phyloP scores from a whole-genome alignment of 2,329 filamentous ascomycete genomes.

The Ceratocystis ficicola region DNA sequence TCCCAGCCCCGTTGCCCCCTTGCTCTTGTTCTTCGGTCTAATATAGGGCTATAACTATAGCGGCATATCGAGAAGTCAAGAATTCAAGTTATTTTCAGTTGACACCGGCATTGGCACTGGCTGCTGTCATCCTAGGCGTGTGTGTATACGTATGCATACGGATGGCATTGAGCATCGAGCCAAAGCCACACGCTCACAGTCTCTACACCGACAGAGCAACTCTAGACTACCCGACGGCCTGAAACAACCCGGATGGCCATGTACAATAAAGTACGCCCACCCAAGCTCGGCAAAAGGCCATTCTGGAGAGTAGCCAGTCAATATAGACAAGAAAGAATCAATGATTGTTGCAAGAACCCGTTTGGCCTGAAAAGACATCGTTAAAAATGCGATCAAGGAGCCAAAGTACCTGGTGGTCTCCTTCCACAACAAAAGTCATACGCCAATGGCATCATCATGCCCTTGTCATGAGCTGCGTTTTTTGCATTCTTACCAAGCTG shows the following conservation, averaged over 20 bases:
- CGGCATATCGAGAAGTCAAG: neutral
- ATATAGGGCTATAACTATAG: neutral
- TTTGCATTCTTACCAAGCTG: neutral
- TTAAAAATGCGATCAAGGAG: neutral
- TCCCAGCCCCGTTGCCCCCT: neutral
- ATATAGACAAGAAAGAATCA: neutral
- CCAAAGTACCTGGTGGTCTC: neutral
- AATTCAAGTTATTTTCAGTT: neutral
- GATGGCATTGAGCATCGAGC: neutral
- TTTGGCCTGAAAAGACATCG: neutral
- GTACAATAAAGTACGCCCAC: neutral
- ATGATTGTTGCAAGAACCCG: neutral
- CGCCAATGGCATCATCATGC: slow-evolving; percentile 6
- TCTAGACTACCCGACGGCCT: neutral
- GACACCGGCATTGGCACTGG: neutral
- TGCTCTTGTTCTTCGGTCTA: neutral
- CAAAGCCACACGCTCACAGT: too few relatives aligned
- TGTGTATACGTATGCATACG: neutral
- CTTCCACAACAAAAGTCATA: neutral
- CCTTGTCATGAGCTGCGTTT: slow-evolving; percentile 3
- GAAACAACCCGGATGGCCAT: slow-evolving; percentile 4
- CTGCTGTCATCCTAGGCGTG: neutral
- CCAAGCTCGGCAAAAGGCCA: too few relatives aligned
- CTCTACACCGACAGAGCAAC: too few relatives aligned
- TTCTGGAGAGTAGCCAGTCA: neutral